A percentile compares a stretch with the other conserved stretches of the same genome.
Evolutionary conservation across 179 eudicot genomes (phyloP).

Genomic region (Corrigiola litoralis): DNA sequence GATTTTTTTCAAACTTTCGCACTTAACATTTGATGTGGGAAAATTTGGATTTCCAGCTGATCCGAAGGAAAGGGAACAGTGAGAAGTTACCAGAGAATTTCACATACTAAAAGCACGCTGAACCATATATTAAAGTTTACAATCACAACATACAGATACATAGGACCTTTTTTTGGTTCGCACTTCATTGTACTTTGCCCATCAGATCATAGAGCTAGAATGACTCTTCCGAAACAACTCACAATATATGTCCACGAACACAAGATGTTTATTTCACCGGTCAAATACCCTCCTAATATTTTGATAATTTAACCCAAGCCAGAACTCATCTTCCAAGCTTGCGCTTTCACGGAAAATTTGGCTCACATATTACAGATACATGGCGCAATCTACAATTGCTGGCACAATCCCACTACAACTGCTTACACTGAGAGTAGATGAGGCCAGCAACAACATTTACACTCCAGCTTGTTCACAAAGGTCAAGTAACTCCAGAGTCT

Average conservation of each 20-base stretch:
- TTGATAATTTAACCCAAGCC: slow-evolving; percentile 31
- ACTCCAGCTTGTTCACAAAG: slow-evolving; percentile 84
- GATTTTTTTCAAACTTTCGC: too few species aligned
- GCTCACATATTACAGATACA: slow-evolving; percentile 27
- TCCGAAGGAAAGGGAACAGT: too few species aligned
- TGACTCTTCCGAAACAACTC: slow-evolving; percentile 20
- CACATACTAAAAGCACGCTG: slow-evolving; percentile 5
- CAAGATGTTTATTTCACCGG: slow-evolving; percentile 23
- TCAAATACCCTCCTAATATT: slow-evolving; percentile 27
- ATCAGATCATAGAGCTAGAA: slow-evolving; percentile 9
- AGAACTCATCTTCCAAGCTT: slow-evolving; percentile 58
- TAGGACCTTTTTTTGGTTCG: slow-evolving; percentile 4
- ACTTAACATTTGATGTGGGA: too few species aligned
- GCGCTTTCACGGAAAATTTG: slow-evolving; percentile 51
- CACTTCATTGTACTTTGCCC: neutral
- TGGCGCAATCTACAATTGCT: slow-evolving; percentile 28
- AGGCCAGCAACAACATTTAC: slow-evolving; percentile 23
- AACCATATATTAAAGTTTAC: slow-evolving; percentile 4
- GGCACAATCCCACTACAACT: slow-evolving; percentile 22
- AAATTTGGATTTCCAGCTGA: too few species aligned
- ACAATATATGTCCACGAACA: slow-evolving; percentile 18
- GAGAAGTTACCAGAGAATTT: neutral
- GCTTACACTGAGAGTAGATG: slow-evolving; percentile 17
- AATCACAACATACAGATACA: slow-evolving; percentile 21
- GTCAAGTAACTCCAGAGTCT: slow-evolving; percentile 87